Evolutionary conservation across 2,329 filamentous ascomycete genomes (phyloP).

Genomic region (Talaromyces sp.): DNA sequence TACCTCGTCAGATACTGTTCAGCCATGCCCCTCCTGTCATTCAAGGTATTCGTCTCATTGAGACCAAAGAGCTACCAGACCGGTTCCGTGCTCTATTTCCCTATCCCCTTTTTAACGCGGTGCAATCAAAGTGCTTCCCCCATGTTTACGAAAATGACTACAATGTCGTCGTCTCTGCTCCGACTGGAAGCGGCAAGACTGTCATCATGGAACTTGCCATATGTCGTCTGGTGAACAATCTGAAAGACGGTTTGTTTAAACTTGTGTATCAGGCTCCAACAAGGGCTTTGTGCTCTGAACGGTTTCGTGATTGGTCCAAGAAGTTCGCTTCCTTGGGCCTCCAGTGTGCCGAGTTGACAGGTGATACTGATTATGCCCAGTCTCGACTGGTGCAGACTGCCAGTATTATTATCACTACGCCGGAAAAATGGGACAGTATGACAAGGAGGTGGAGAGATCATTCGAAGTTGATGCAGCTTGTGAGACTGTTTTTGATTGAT

Average conservation of each 20-base stretch:
- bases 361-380: conserved; percentile 67
- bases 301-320: conserved; percentile 68
- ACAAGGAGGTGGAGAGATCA: conserved; percentile 85
- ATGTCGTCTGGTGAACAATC: conserved; percentile 60
- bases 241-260: conserved; percentile 62
- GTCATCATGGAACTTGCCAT: conserved; percentile 76
- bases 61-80: conserved; percentile 60
- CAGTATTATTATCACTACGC: conserved; percentile 79
- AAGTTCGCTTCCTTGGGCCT: conserved; percentile 67
- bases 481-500: conserved; percentile 78
- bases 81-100: conserved; percentile 64
- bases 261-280: conserved; percentile 81
- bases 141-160: conserved; percentile 61
- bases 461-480: conserved; percentile 64
- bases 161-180: conserved; percentile 74
- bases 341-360: conserved; percentile 71
- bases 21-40: conserved; percentile 41
- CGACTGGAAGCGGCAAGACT: conserved; percentile 83
- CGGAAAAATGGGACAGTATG: conserved; percentile 88
- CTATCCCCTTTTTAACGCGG: conserved; percentile 71
- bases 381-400: conserved; percentile 65
- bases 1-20: conserved; percentile 22
- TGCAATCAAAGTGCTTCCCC: conserved; percentile 74
- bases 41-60: conserved; percentile 58
- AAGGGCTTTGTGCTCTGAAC: conserved; percentile 74